Conservation (phyloP, 306 rosid species). For the Vicia sativa region DNA sequence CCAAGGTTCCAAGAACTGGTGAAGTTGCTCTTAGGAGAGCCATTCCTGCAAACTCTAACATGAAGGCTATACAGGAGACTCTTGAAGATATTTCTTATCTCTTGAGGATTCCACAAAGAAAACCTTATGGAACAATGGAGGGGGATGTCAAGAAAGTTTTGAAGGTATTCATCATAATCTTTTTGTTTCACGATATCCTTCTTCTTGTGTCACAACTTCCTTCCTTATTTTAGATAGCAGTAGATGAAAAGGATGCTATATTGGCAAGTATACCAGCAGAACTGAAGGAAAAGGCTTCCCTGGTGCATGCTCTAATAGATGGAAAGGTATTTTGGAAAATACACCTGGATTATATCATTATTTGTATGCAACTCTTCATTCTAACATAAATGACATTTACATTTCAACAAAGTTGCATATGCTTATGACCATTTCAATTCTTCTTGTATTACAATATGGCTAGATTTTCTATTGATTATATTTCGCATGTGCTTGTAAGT, state of each 20-base stretch:
- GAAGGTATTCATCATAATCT: conserved; percentile 55
- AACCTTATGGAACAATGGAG: conserved; percentile 96
- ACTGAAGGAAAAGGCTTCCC: conserved; percentile 70
- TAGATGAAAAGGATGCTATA: conserved; percentile 78
- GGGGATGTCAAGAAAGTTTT: conserved; percentile 90
- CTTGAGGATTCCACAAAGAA: conserved; percentile 91
- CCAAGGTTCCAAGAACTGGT: conserved; percentile 88
- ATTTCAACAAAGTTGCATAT: background rate
- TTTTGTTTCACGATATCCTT: conserved; percentile 8
- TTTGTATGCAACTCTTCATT: background rate
- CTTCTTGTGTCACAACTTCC: background rate
- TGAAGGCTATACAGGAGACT: conserved; percentile 90
- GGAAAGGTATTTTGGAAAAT: conserved; percentile 66
- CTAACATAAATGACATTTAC: background rate
- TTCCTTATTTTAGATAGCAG: conserved; percentile 59
- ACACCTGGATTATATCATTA: conserved; percentile 10
- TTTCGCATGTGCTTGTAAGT: conserved; percentile 10
- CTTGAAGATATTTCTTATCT: conserved; percentile 85
- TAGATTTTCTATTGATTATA: background rate
- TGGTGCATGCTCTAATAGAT: conserved; percentile 65
- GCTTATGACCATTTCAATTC: conserved; percentile 5
- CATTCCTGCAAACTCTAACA: conserved; percentile 84
- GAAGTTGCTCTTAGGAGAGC: conserved; percentile 89
- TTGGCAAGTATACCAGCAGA: conserved; percentile 71
- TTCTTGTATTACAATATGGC: conserved; percentile 16